phyloP scores from a whole-genome alignment of 257 asterid genomes.

The Nicotiana knightiana region DNA sequence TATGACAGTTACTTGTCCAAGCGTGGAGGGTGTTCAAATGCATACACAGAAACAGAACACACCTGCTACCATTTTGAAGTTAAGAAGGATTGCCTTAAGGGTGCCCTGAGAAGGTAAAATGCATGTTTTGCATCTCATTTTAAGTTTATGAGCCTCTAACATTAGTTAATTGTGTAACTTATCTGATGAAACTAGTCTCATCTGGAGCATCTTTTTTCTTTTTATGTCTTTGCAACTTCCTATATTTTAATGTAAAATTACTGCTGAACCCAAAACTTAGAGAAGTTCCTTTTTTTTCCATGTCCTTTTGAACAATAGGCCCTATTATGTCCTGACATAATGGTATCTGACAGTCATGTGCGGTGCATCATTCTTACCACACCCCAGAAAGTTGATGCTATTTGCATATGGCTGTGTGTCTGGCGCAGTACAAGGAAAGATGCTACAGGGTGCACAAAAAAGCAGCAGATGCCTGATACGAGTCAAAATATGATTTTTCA shows the following conservation, averaged over 20 bases:
- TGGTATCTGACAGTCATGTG: neutral
- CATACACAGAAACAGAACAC: conserved; percentile 97
- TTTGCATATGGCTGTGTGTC: neutral
- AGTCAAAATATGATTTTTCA: neutral
- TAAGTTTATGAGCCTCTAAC: neutral
- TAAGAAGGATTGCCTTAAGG: conserved; percentile 82
- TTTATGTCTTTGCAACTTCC: neutral
- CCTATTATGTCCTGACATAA: neutral
- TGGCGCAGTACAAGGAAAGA: neutral
- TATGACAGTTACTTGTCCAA: conserved; percentile 96
- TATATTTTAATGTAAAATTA: neutral
- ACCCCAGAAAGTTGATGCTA: neutral
- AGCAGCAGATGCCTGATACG: neutral
- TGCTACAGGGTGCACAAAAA: neutral
- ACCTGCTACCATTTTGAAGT: conserved; percentile 98
- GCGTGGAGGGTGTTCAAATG: conserved; percentile 99
- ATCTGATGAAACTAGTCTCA: neutral
- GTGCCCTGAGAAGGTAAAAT: conserved; percentile 79
- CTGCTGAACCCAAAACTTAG: neutral
- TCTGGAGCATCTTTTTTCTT: neutral
- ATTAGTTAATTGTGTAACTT: neutral
- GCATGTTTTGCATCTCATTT: neutral
- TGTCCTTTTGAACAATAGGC: neutral
- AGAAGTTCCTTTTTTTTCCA: neutral
- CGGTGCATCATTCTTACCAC: neutral